phyloP scores from a whole-genome alignment of 2,329 filamentous ascomycete species.

The Calonectria pseudoturangicola region DNA sequence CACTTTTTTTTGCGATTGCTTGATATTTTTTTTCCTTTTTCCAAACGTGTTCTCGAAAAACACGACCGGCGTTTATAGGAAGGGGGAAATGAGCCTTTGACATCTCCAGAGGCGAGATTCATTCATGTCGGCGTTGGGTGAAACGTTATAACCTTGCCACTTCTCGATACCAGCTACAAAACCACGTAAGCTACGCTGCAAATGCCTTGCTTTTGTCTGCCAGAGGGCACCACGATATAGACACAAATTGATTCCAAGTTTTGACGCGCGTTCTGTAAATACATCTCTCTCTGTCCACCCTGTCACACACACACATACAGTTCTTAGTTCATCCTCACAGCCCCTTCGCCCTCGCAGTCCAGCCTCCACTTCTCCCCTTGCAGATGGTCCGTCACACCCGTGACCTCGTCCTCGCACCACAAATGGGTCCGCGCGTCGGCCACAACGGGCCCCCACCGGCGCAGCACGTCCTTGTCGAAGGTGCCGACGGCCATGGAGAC shows the following conservation, averaged over 20 bases:
- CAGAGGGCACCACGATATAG: conserved; percentile 22
- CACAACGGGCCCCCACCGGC: conserved; percentile 63
- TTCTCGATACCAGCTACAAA: conserved; percentile 37
- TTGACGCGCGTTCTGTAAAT: background rate
- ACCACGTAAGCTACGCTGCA: conserved; percentile 31
- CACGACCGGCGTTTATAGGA: conserved; percentile 34
- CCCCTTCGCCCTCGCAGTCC: conserved; percentile 49
- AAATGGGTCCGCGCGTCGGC: conserved; percentile 62
- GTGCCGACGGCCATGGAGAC: conserved; percentile 64
- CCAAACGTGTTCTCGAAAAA: conserved; percentile 14
- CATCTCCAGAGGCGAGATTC: conserved; percentile 31
- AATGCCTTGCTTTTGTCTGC: conserved; percentile 12
- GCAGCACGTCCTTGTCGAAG: conserved; percentile 66
- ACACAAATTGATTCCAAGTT: conserved; percentile 23
- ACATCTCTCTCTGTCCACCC: background rate
- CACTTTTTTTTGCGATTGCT: background rate
- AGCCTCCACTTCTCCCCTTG: conserved; percentile 51
- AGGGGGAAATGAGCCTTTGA: conserved; percentile 13
- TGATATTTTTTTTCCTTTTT: conserved; percentile 1
- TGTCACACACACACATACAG: too few relatives aligned
- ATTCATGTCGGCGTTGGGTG: conserved; percentile 36
- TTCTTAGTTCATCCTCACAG: conserved; percentile 41
- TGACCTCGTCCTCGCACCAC: conserved; percentile 67
- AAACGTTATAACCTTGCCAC: conserved; percentile 14
- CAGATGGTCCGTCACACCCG: conserved; percentile 68